phyloP scores from a whole-genome alignment of 225 moss, liverwort and hornwort species.

The Pleurozium schreberi region DNA sequence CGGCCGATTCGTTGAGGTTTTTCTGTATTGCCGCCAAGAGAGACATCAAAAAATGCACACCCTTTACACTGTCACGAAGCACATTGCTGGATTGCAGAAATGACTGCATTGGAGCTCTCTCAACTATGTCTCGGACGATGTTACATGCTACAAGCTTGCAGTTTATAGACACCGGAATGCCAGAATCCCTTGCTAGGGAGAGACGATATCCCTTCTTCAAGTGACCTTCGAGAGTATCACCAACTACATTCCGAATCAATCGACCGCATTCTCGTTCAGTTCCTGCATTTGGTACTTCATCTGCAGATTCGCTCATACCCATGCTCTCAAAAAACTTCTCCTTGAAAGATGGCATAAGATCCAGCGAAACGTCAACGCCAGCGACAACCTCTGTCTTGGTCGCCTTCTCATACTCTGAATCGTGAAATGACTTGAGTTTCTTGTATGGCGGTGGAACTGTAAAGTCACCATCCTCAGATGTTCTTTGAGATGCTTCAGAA shows the following conservation, averaged over 20 bases:
- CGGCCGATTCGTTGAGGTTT: constrained; percentile 21
- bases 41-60: constrained; percentile 54
- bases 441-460: constrained; percentile 12
- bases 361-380: not conserved
- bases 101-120: constrained; percentile 56
- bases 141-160: constrained; percentile 85
- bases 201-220: constrained; percentile 74
- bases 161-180: constrained; percentile 49
- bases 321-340: not conserved
- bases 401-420: not conserved
- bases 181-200: constrained; percentile 62
- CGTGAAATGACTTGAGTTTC: constrained; percentile 19
- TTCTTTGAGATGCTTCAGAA: constrained; percentile 9
- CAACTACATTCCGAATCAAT: constrained; percentile 28
- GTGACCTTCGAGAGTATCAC: constrained; percentile 67
- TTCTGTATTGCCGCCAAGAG: constrained; percentile 56
- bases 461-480: not conserved
- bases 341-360: not conserved
- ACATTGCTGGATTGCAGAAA: constrained; percentile 61
- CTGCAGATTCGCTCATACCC: constrained; percentile 1
- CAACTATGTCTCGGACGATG: constrained; percentile 68
- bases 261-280: constrained; percentile 7
- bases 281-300: not conserved
- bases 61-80: constrained; percentile 42
- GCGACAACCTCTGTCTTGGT: not conserved